Percentiles rank a stretch among this genome's conserved stretches.
Conservation (phyloP, 106 monocot species). For the Dactylorhiza incarnata region DNA sequence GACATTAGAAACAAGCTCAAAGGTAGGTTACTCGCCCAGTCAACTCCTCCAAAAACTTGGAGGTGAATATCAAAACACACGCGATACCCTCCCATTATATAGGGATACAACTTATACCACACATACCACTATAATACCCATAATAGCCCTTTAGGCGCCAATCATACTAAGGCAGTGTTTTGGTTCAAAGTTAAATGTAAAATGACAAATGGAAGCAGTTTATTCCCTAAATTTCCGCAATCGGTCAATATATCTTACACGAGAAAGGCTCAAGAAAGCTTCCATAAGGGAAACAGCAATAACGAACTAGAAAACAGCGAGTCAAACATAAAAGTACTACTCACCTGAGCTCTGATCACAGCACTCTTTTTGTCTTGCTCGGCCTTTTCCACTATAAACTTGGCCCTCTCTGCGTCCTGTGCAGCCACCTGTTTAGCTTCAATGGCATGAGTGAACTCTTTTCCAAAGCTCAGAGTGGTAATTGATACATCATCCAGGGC, state of each 20-base stretch:
- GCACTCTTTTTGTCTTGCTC: slow-evolving; percentile 79
- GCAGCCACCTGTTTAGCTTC: slow-evolving; percentile 81
- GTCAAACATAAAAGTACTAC: background rate
- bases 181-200: background rate
- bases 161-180: too few relatives aligned
- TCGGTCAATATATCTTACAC: background rate
- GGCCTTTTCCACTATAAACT: slow-evolving; percentile 67
- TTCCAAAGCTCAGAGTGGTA: slow-evolving; percentile 58
- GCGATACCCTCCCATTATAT: too few relatives aligned
- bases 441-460: slow-evolving; percentile 69
- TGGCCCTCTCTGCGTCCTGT: slow-evolving; percentile 69
- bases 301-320: background rate
- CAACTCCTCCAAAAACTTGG: too few relatives aligned
- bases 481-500: slow-evolving; percentile 71
- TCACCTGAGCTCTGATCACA: slow-evolving; percentile 60
- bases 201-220: background rate
- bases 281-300: background rate
- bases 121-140: too few relatives aligned
- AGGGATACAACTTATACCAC: too few relatives aligned
- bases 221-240: background rate
- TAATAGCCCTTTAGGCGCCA: too few relatives aligned
- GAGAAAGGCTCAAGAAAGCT: background rate
- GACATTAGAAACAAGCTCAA: too few relatives aligned
- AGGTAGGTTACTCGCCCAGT: too few relatives aligned
- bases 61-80: too few relatives aligned